Percentiles rank a stretch among this genome's conserved stretches.
Evolutionary conservation across 495 filamentous ascomycete genomes (phyloP).

Genomic region (Hypoxylon crocopeplum): DNA sequence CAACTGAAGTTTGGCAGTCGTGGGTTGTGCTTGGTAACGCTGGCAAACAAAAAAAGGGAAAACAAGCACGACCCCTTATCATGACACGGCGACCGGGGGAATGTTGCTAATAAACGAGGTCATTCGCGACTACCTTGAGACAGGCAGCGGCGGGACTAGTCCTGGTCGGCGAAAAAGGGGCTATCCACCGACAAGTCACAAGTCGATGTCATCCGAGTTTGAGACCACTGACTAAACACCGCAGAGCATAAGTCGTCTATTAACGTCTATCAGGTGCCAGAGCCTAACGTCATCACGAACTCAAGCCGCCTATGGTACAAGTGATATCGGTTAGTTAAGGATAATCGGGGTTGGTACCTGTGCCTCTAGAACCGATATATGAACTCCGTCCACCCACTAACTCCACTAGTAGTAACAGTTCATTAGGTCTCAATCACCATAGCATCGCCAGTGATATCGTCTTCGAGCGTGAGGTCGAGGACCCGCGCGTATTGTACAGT

Average conservation of each 20-base stretch:
- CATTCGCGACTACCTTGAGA: too few species aligned
- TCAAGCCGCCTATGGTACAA: constrained; percentile 31
- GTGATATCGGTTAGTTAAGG: constrained; percentile 6
- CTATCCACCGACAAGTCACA: too few species aligned
- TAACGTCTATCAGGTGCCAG: too few species aligned
- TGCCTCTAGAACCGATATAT: neutral
- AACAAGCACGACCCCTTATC: too few species aligned
- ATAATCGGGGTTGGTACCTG: constrained; percentile 9
- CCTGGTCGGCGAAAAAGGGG: too few species aligned
- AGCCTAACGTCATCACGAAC: neutral
- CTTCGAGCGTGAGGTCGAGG: constrained; percentile 68
- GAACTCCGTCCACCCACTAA: constrained; percentile 19
- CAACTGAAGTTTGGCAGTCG: constrained; percentile 10
- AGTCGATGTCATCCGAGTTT: too few species aligned
- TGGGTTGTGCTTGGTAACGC: too few species aligned
- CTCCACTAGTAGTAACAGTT: constrained; percentile 4
- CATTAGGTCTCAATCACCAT: constrained; percentile 37
- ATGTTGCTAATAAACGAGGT: too few species aligned
- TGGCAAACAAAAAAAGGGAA: constrained; percentile 18
- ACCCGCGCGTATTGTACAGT: constrained; percentile 89
- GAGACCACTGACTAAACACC: too few species aligned
- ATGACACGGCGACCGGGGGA: too few species aligned
- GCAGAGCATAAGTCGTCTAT: too few species aligned
- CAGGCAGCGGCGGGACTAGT: too few species aligned
- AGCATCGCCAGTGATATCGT: constrained; percentile 44